A percentile compares a stretch with the other conserved stretches of the same genome.
Conservation (phyloP, 202 grass and related monocot genomes). For the Schoenoplectus triqueter region DNA sequence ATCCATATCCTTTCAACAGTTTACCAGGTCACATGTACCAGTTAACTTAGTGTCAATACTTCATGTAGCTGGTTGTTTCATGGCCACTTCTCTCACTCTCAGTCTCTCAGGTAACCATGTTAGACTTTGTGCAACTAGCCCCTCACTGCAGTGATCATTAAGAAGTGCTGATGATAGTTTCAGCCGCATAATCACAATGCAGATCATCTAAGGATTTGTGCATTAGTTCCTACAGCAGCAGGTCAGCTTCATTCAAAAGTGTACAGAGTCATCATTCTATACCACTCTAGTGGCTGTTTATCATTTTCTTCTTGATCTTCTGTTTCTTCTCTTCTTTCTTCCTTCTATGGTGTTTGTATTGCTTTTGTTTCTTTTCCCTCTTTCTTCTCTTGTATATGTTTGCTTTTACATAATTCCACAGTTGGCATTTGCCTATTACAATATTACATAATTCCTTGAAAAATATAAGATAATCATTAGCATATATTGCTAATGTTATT, state of each 20-base stretch:
- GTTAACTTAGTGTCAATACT: too few relatives aligned
- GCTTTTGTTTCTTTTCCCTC: not conserved
- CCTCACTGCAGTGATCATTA: not conserved
- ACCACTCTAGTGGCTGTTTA: not conserved
- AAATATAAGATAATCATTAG: not conserved
- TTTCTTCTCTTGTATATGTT: not conserved
- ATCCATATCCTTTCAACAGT: too few relatives aligned
- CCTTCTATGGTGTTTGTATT: not conserved
- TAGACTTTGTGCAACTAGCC: not conserved
- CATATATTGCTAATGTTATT: slow-evolving; percentile 2
- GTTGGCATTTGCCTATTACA: not conserved
- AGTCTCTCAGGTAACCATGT: not conserved
- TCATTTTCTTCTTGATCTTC: not conserved
- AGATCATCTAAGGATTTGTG: not conserved
- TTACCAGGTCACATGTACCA: too few relatives aligned
- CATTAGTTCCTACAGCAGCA: not conserved
- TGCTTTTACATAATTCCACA: not conserved
- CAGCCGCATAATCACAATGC: not conserved
- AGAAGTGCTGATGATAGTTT: not conserved
- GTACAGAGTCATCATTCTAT: not conserved
- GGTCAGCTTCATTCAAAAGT: too few relatives aligned
- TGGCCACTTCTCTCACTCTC: too few relatives aligned
- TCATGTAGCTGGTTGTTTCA: too few relatives aligned
- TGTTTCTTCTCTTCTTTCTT: too few relatives aligned
- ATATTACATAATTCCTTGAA: not conserved